Conservation (phyloP, 257 asterid genomes). For the Asclepias syriaca region DNA sequence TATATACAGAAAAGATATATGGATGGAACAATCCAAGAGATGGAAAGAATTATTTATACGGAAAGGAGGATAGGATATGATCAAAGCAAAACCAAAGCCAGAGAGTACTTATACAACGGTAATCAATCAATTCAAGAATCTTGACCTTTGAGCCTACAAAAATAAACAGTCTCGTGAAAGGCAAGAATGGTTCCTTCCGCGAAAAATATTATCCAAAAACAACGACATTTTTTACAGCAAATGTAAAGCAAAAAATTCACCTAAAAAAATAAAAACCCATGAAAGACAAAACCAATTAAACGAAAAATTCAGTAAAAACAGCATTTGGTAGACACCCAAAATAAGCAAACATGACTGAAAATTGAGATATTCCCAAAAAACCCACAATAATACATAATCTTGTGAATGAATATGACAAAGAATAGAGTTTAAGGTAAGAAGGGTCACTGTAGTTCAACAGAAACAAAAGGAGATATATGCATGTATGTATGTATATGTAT, state of each 20-base stretch:
- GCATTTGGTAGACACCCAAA: neutral
- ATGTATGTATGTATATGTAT: neutral
- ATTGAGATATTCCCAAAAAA: neutral
- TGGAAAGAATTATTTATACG: neutral
- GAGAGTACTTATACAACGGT: neutral
- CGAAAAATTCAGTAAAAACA: neutral
- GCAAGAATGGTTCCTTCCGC: conserved; percentile 10
- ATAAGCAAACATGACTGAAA: neutral
- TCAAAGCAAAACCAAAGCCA: neutral
- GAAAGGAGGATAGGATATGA: neutral
- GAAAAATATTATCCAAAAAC: neutral
- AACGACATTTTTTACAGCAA: neutral
- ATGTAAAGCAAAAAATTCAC: conserved; percentile 4
- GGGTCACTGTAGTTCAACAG: neutral
- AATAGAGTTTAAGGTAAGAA: neutral
- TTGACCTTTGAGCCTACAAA: neutral
- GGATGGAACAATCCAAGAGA: neutral
- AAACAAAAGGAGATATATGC: neutral
- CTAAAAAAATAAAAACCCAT: neutral
- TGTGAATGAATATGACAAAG: neutral
- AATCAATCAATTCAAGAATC: conserved; percentile 2
- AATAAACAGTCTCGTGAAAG: conserved; percentile 3
- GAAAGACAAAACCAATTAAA: neutral
- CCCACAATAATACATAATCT: neutral
- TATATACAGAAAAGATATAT: neutral